Percentiles rank a stretch among this genome's conserved stretches.
phyloP scores from a whole-genome alignment of 208 protist species.

The Acanthamoeba divionensis region DNA sequence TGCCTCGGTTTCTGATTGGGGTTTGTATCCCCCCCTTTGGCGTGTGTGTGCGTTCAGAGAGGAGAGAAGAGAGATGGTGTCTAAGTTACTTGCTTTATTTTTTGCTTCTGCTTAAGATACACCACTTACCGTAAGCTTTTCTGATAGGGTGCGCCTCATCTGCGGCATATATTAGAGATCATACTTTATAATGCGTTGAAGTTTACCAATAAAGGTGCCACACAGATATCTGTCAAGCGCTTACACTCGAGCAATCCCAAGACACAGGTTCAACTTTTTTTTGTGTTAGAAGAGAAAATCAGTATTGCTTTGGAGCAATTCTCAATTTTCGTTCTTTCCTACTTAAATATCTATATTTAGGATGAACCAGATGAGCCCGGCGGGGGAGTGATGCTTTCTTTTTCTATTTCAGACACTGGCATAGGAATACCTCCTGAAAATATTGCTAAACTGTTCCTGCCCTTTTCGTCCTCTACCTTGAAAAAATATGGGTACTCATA shows the following conservation, averaged over 20 bases:
- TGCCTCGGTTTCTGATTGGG: neutral
- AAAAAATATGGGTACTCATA: conserved; percentile 6
- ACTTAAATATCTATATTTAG: too few species aligned
- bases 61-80: neutral
- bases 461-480: conserved; percentile 2
- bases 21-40: neutral
- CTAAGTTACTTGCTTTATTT: neutral
- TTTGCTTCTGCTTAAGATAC: too few species aligned
- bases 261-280: too few species aligned
- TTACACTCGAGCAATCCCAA: too few species aligned
- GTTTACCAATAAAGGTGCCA: neutral
- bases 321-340: too few species aligned
- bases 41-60: neutral
- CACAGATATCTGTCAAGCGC: too few species aligned
- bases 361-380: too few species aligned
- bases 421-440: neutral
- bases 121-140: too few species aligned
- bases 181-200: conserved; percentile 7
- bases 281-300: too few species aligned
- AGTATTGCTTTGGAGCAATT: too few species aligned
- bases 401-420: neutral
- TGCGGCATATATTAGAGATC: neutral
- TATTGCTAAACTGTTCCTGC: conserved; percentile 20
- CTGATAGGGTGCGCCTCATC: neutral
- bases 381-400: too few species aligned